Evolutionary conservation across 768 basidiomycete genomes (phyloP), one percentile per base, ranked within the genome.

Genomic region (Infundibulicybe gibba): DNA sequence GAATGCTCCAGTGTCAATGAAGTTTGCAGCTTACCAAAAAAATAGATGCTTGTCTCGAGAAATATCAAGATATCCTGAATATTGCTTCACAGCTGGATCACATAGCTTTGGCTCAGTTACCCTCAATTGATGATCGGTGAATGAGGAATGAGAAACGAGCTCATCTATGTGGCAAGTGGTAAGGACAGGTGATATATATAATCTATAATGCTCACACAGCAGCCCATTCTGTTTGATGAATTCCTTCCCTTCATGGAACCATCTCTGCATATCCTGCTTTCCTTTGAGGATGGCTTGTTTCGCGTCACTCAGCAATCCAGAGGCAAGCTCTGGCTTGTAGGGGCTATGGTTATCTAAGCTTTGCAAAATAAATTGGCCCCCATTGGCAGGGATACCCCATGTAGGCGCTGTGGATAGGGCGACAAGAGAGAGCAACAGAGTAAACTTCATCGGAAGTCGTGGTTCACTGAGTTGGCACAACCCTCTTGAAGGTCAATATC

Each of bases 61-160:
- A 46, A 90, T 77, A 59, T 93, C 90, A 30, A 94, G 75, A 63
- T 92, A 94, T 21, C 90, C 90, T 31, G 85, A 87, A 51, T 86
- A 80, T 58, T 89, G 86, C 63, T 87, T 78, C 34, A 92, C 89
- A n/a, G 75, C 65, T 0, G 84, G 61, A 52, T 95, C 93, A 54
- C 93, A 94, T 5, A 94, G 66, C 30, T 75, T 71, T 9, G 91
- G 85, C 53, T 83, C 75, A 0, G 79, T 81, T 11, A 89, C 56
- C 50, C 87, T 72, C 13, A 90, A 70, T 48, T 75, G 69, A 61
- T 88, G 73, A 12, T 64, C 50, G 41, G 65, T 54, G 33, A 82
- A 74, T 13, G 69, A 65, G 9, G 77, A 64, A 51, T 81, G 81
- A 3, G 74, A 74, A n/a, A 87, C 70, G 16, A 85, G 72, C 60